phyloP scores from a whole-genome alignment of 179 eudicot species.

The Sideroxylon spinosum region DNA sequence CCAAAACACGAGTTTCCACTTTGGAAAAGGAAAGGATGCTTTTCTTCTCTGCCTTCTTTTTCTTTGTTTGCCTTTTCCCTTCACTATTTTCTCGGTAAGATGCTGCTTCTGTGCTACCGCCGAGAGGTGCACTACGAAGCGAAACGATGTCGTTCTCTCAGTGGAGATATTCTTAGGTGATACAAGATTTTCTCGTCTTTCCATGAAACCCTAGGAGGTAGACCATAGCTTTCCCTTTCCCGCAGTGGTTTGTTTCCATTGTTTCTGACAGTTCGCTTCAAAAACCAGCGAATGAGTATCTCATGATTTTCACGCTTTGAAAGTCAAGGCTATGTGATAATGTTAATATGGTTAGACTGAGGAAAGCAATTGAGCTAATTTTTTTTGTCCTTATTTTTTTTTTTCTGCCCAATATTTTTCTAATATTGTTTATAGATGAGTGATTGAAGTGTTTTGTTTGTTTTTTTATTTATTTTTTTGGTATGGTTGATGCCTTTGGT shows the following conservation, averaged over 20 bases:
- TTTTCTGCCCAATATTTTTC: too few relatives aligned
- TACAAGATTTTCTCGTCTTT: background rate
- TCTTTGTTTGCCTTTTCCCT: background rate
- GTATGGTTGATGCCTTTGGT: background rate
- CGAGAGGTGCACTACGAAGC: too few relatives aligned
- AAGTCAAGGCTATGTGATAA: background rate
- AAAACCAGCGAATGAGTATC: background rate
- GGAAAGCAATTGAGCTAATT: background rate
- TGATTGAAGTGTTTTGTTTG: too few relatives aligned
- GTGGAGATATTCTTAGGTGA: too few relatives aligned
- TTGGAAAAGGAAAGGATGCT: conserved; percentile 9
- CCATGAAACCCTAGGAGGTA: conserved; percentile 10
- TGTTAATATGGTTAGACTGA: background rate
- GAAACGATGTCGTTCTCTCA: background rate
- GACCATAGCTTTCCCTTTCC: conserved; percentile 2
- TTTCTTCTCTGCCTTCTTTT: background rate
- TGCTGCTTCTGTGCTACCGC: background rate
- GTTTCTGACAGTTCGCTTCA: conserved; percentile 2
- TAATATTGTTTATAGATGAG: background rate
- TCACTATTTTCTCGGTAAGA: background rate
- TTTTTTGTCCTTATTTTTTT: background rate
- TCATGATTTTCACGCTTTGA: background rate
- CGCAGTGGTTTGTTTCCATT: background rate
- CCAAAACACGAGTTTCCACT: conserved; percentile 12
- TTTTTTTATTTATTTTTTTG: background rate